These are phyloP conservation scores for Avena sativa DNA, from an alignment of 176 grass and related monocot genomes.

Conservation along the genomic window DNA sequence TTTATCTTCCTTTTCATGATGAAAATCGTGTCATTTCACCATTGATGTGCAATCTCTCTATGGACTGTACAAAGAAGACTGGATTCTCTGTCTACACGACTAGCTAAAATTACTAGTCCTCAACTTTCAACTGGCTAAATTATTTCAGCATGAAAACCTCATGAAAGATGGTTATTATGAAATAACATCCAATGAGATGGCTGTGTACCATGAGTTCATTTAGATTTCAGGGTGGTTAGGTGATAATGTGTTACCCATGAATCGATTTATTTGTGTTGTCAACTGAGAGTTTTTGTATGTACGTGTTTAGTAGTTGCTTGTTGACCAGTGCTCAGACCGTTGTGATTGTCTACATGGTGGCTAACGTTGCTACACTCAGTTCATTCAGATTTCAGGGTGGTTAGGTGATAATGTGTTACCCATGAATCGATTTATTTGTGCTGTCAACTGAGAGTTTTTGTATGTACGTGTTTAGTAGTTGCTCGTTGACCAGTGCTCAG, in stretches of 20 bases:
- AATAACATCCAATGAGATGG: not conserved
- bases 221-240: not conserved
- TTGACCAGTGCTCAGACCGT: not conserved
- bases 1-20: not conserved
- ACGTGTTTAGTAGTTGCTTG: not conserved
- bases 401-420: not conserved
- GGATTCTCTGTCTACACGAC: not conserved
- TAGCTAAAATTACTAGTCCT: not conserved
- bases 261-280: too few species aligned
- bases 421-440: too few species aligned
- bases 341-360: conserved; percentile 10
- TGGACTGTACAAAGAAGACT: not conserved
- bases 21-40: not conserved
- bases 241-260: not conserved
- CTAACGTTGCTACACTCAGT: not conserved
- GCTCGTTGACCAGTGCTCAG: not conserved
- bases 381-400: not conserved
- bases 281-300: not conserved
- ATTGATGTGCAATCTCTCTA: not conserved
- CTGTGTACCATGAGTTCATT: not conserved
- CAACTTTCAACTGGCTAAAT: not conserved
- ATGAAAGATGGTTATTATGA: not conserved
- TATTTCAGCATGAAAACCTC: not conserved
- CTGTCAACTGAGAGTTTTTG: not conserved
- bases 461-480: not conserved